phyloP scores from a whole-genome alignment of 805 yeast genomes.

The Wickerhamiella azymoides region DNA sequence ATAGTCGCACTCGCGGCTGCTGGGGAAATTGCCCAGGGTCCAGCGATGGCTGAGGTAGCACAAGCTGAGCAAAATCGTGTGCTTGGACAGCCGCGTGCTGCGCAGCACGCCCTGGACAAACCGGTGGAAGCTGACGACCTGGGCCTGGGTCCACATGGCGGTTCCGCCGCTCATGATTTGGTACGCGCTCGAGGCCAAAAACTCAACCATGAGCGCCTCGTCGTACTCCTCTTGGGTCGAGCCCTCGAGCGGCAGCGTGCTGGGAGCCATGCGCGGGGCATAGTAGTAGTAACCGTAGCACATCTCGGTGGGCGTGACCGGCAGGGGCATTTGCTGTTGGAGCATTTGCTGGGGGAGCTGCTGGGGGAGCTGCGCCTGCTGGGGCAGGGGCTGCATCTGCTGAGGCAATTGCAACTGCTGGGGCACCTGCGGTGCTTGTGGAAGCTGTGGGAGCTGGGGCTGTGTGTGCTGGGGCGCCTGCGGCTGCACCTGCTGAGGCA shows the following conservation, averaged over 20 bases:
- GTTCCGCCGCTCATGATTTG: conserved; percentile 30
- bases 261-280: conserved; percentile 50
- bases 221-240: conserved; percentile 45
- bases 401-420: conserved; percentile 10
- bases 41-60: conserved; percentile 61
- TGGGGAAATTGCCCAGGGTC: conserved; percentile 28
- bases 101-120: conserved; percentile 55
- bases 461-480: conserved; percentile 11
- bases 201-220: conserved; percentile 62
- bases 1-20: conserved; percentile 20
- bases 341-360: conserved; percentile 13
- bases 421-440: conserved; percentile 9
- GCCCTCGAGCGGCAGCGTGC: conserved; percentile 3
- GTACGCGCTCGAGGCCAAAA: conserved; percentile 58
- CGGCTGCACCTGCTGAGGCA: neutral
- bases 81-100: conserved; percentile 78
- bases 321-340: neutral
- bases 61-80: conserved; percentile 66
- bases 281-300: conserved; percentile 24
- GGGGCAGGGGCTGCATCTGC: conserved; percentile 5
- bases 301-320: neutral
- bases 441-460: conserved; percentile 14
- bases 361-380: conserved; percentile 4
- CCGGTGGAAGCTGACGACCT: conserved; percentile 39
- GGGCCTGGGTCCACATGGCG: conserved; percentile 19